These are phyloP conservation scores for Cryptococcus jaspeensis DNA, from an alignment of 1,284 basidiomycete genomes.

Conservation along the genomic window DNA sequence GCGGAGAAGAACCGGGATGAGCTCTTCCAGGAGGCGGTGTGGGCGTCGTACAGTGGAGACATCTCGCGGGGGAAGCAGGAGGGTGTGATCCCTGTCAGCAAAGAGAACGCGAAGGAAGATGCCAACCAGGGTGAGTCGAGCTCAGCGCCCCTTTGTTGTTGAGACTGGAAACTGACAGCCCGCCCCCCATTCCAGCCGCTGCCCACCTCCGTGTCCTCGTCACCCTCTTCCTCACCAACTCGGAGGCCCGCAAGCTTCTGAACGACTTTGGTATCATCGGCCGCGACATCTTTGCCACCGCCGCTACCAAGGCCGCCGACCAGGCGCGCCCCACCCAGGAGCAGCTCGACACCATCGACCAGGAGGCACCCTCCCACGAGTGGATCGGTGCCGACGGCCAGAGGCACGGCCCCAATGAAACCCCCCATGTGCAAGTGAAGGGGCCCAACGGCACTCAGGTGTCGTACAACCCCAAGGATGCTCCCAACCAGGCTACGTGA, in stretches of 20 bases:
- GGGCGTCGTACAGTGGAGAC: conserved; percentile 64
- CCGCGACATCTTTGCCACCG: conserved; percentile 78
- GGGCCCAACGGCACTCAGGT: conserved; percentile 48
- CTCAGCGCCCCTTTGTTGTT: neutral
- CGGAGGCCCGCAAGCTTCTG: conserved; percentile 84
- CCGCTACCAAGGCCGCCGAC: conserved; percentile 72
- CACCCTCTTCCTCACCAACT: conserved; percentile 81
- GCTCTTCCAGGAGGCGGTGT: conserved; percentile 81
- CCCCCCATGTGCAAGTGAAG: conserved; percentile 47
- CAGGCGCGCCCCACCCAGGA: conserved; percentile 67
- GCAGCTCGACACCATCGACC: conserved; percentile 64
- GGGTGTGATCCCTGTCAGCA: conserved; percentile 56
- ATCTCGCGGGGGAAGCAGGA: conserved; percentile 54
- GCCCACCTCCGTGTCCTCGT: conserved; percentile 81
- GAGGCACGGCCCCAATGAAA: conserved; percentile 50
- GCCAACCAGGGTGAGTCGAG: conserved; percentile 58
- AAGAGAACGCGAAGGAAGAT: conserved; percentile 62
- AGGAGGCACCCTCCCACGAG: conserved; percentile 64
- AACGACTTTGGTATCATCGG: conserved; percentile 78
- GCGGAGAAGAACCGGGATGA: conserved; percentile 83
- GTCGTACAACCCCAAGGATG: conserved; percentile 53
- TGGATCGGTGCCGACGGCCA: conserved; percentile 54
- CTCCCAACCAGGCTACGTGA: conserved; percentile 39
- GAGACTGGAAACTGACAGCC: neutral
- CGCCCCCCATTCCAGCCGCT: conserved; percentile 57